Base-by-base conservation (phyloP, 2,329 filamentous ascomycete genomes). In the Claviceps digitariae region DNA sequence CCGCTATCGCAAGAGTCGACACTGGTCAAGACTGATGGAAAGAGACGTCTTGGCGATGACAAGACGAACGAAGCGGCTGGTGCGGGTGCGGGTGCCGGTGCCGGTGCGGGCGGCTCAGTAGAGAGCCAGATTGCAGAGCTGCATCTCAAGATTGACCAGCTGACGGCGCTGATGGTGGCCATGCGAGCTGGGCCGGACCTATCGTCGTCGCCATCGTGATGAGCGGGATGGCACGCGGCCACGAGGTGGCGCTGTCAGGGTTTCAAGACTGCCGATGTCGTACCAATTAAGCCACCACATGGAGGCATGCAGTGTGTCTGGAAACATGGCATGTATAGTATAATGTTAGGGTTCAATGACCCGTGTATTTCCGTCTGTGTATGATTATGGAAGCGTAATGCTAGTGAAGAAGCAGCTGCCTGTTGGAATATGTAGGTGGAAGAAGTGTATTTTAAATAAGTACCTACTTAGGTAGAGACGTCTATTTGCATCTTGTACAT, bases 81-180 rank as follows among this genome's bases (percentile, higher is more conserved):
- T 34, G 31, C 27, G n/a, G n/a, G n/a, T n/a, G n/a, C n/a, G n/a
- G n/a, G n/a, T 29, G 20, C 69, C 9, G 9, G 72, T 15, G 66
- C 66, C 1, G 63, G 67, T 15, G 63, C 73, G 43, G 15, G 13
- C 2, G 13, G 15, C 4, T 17, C 17, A 7, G 34, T 38, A 17
- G 78, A 82, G 58, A 69, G 72, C 27, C 75, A 76, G 56, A 73
- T 83, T 52, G 64, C 67, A 4, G 79, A 82, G 57, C 64, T 83
- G 58, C 71, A 72, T 44, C 66, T 64, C 48, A 82, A 82, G 69
- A 80, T 84, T 59, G 78, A 82, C 57, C 74, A 74, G 45, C 36
- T 52, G 4, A 52, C 44, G 45, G 44, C 51, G 21, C 40, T 52
- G 51, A 45, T 52, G 44, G 34, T 52, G 13, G 67, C 70, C 4